Evolutionary conservation across 441 rosid species (phyloP), one percentile per base, ranked within the genome.

Genomic region (Erodium moschatum): DNA sequence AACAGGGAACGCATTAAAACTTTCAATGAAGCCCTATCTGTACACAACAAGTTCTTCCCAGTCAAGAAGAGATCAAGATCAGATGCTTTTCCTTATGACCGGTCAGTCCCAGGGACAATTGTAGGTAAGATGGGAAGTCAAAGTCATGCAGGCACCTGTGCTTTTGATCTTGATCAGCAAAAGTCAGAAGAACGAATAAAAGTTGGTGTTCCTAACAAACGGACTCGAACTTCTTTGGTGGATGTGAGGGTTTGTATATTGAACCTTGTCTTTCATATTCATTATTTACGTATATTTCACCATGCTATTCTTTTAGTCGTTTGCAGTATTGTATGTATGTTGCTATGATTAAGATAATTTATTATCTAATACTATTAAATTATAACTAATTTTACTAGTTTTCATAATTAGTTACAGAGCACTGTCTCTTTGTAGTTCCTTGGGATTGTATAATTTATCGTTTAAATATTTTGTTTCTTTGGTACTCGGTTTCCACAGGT

Each of bases 211-310:
- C 85, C 96, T 74, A 94, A 81, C 83, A 94, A 89, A 81, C 89
- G 97, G 65, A 88, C 96, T 64, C 96, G 98, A 72, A 95, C 97
- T 72, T 90, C 97, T 69, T 65, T 92, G 90, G 89, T 82, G 86
- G 95, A 82, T 83, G 73, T 78, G 72, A 83, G 81, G 90, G 89
- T 86, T 75, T 78, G 88, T 81, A 70, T 66, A 72, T 65, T 18
- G 69, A 35, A 62, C 50, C 18, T 60, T 77, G 5, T 50, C 64
- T 44, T 19, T 66, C 31, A 10, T 66, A 44, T 66, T 11, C 19
- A 27, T 66, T 38, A 5, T 58, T 19, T 19, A 11, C 52, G n/a
- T 24, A 35, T 35, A 35, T 35, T 35, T 35, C 8, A 7, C 9
- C 40, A 10, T 67, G 24, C 24, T 13, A 12, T 64, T 5, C 16